Evolutionary conservation across 352 stramenopile genomes (phyloP).

Genomic region (Globisporangium uncinulatum): DNA sequence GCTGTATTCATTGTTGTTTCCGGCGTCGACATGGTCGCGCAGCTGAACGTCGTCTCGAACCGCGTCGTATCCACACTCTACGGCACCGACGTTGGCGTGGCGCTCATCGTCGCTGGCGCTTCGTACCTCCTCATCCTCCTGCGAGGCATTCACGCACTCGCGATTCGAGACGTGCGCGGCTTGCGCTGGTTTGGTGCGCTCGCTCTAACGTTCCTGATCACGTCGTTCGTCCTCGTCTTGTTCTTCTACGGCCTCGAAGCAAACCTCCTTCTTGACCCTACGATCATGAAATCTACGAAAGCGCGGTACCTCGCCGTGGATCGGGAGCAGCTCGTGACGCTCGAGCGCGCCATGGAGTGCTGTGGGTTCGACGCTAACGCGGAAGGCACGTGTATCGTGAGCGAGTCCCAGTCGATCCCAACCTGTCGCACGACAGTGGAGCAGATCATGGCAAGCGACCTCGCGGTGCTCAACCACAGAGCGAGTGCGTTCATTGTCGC

Average conservation of each 20-base stretch:
- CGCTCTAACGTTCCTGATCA: conserved; percentile 25
- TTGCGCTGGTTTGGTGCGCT: conserved; percentile 28
- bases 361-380: conserved; percentile 31
- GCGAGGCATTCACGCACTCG: conserved; percentile 20
- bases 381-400: conserved; percentile 27
- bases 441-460: conserved; percentile 2
- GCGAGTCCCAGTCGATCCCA: conserved; percentile 8
- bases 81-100: conserved; percentile 29
- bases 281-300: conserved; percentile 26
- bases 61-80: conserved; percentile 29
- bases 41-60: conserved; percentile 30
- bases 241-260: conserved; percentile 24
- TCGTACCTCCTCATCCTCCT: conserved; percentile 26
- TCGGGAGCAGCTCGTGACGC: conserved; percentile 11
- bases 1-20: conserved; percentile 22
- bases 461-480: conserved; percentile 13
- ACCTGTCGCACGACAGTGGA: conserved; percentile 20
- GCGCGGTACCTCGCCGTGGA: conserved; percentile 24
- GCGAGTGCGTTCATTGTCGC: conserved; percentile 14
- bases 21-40: conserved; percentile 35
- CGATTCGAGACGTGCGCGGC: conserved; percentile 21
- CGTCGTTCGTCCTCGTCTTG: conserved; percentile 19
- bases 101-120: conserved; percentile 10
- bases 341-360: conserved; percentile 42
- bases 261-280: conserved; percentile 32